Evolutionary conservation across 164 flowering plant species (phyloP), one percentile per base, ranked within the genome.

Genomic region (Magnolia officinalis): DNA sequence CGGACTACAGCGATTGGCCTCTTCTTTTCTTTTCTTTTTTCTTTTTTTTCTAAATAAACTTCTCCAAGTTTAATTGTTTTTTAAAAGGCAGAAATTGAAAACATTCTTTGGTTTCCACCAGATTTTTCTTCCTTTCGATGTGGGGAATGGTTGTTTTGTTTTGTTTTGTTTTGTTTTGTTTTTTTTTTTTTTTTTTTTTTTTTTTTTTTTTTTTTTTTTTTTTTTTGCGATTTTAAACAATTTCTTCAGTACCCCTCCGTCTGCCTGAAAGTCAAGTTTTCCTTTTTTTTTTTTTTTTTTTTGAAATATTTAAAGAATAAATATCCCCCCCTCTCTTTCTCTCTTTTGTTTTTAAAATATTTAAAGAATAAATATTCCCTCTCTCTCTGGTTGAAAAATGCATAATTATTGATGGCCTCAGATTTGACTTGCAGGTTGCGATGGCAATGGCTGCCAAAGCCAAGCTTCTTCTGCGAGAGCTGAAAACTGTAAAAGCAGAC

Each of bases 361-460:
- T 26, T 26, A 26, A 26, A 26, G 29, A 26, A 26, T 26, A 26
- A 26, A 26, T 26, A 26, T 26, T 26, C 18, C 21, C 66, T 63
- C 18, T 63, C n/a, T 65, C 24, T 67, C 24, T 26, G 5, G 19
- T 68, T 19, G 71, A 45, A 26, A 26, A 11, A 45, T 24, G 29
- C 13, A 68, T 2, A 19, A 18, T 24, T 29, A 8, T 31, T 68
- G n/a, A 29, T 29, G 6, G 55, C 74, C 66, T 67, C 69, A n/a
- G 61, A 68, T 77, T 77, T 69, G 31, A 58, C 18, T 78, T 13
- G 58, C 87, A 96, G 99, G 98, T 96, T 82, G 98, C 98, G 72
- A 90, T 90, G 93, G 98, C 98, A 61, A 96, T 92, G 73, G 97
- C 99, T 81, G 98, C 99, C 11, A 96, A 94, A 85, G 96, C 99